Evolutionary conservation across 768 basidiomycete genomes (phyloP), one percentile per base, ranked within the genome.

Genomic region (Chiua virens): DNA sequence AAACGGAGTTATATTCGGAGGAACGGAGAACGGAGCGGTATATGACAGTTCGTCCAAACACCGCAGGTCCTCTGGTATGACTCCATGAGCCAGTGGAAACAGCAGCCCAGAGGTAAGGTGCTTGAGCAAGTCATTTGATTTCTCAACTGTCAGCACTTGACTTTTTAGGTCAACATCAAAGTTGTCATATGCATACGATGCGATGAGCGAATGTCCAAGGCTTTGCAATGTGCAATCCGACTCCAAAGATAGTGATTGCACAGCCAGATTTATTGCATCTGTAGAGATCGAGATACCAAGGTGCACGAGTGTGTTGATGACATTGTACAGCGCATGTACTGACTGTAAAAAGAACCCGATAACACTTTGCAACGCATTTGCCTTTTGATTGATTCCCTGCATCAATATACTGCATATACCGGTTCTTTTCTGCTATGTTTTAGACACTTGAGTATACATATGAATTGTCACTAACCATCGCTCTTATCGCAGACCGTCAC

Each of bases 301-400:
- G 11, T 20, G 13, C 5, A 44, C 48, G 8, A 54, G 43, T 7
- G 18, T 49, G 1, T 54, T 28, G 8, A 46, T 50, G 21, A 54
- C 40, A 6, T 42, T 46, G 10, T 54, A 39, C 8, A 35, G 53
- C 2, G 40, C 28, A 37, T 54, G 43, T 1, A 18, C 10, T 0
- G 44, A 54, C 14, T 54, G 53, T 0, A 54, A 40, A n/a, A 54
- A 54, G 17, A 47, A 28, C 8, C 46, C 38, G 14, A 38, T 25
- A 5, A 47, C 9, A 38, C 46, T 30, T n/a, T 40, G 27, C 27
- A 47, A 27, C 4, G 18, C 11, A 20, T 47, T 47, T 14, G 27
- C 8, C 21, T 40, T 40, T 20, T 38, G 35, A 28, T 38, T 46
- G 4, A 15, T 36, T 7, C 36, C 25, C 14, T 46, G 23, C 22